These are phyloP conservation scores for Fonsecaea pedrosoi DNA, from an alignment of 2,329 filamentous ascomycete genomes.

Conservation along the genomic window DNA sequence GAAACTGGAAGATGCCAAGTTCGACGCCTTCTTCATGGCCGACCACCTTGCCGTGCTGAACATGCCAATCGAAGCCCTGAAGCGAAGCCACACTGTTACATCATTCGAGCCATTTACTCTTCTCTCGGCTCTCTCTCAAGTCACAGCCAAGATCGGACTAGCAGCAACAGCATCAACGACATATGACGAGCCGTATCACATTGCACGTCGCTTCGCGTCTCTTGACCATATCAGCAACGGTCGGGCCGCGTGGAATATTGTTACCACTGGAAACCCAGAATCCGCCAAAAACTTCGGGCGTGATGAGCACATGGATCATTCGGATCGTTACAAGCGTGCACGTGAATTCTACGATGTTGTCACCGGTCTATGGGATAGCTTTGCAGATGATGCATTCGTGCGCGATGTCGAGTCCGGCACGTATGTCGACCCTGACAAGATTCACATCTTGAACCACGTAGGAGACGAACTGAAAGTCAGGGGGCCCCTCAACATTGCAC, in stretches of 20 bases:
- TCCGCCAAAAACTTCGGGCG: constrained; percentile 60
- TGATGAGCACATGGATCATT: constrained; percentile 59
- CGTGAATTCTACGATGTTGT: constrained; percentile 62
- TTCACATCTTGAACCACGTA: constrained; percentile 61
- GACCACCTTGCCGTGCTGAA: constrained; percentile 63
- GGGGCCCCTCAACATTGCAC: constrained; percentile 60
- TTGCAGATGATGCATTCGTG: constrained; percentile 63
- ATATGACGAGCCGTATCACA: constrained; percentile 62
- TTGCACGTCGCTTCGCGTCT: constrained; percentile 61
- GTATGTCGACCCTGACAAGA: constrained; percentile 59
- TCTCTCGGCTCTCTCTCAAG: constrained; percentile 57
- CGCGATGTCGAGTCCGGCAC: constrained; percentile 57
- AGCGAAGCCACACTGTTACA: constrained; percentile 64
- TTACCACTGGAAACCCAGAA: constrained; percentile 61
- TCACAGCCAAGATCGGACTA: constrained; percentile 60
- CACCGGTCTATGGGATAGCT: constrained; percentile 61
- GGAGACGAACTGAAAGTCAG: constrained; percentile 57
- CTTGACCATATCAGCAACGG: constrained; percentile 61
- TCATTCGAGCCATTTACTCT: constrained; percentile 65
- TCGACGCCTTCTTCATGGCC: constrained; percentile 65
- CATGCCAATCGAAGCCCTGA: constrained; percentile 64
- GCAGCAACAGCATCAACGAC: constrained; percentile 63
- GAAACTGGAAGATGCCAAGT: constrained; percentile 61
- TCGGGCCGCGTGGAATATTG: constrained; percentile 62
- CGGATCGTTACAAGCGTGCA: constrained; percentile 59